Percentiles rank a stretch among this genome's conserved stretches.
Evolutionary conservation across 768 basidiomycete genomes (phyloP).

Genomic region (Steccherinum ochraceum): DNA sequence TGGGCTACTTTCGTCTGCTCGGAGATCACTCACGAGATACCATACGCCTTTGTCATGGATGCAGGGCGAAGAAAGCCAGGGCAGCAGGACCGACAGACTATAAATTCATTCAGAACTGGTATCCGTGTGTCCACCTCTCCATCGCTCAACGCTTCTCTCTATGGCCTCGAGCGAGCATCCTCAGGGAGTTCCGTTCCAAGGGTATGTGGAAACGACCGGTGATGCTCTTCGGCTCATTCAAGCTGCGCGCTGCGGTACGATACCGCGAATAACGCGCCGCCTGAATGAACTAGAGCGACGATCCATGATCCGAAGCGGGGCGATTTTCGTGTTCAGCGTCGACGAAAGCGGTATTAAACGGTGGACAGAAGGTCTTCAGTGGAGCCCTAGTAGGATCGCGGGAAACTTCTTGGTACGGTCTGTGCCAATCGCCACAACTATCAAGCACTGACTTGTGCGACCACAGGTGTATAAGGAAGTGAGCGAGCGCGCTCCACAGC

Average conservation of each 20-base stretch:
- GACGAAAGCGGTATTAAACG: conserved; percentile 85
- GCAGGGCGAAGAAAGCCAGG: neutral
- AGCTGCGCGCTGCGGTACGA: conserved; percentile 71
- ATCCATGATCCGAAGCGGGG: conserved; percentile 45
- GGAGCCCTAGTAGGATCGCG: conserved; percentile 81
- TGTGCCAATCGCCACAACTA: neutral
- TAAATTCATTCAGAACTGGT: neutral
- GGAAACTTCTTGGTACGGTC: conserved; percentile 73
- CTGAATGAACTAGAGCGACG: conserved; percentile 76
- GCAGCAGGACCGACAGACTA: neutral
- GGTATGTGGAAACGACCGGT: conserved; percentile 76
- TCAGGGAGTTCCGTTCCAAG: conserved; percentile 55
- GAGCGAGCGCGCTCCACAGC: conserved; percentile 56
- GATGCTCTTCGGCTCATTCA: conserved; percentile 81
- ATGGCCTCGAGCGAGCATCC: conserved; percentile 5
- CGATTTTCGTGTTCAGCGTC: conserved; percentile 85
- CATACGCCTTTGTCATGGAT: neutral
- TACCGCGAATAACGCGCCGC: conserved; percentile 77
- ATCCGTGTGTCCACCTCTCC: neutral
- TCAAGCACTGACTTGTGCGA: neutral
- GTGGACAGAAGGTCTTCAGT: conserved; percentile 75
- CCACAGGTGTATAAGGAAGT: conserved; percentile 72
- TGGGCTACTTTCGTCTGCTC: neutral
- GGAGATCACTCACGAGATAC: neutral
- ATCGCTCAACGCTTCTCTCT: conserved; percentile 8